Evolutionary conservation across 176 grass and related monocot genomes (phyloP).

Genomic region (Musa schizocarpa): DNA sequence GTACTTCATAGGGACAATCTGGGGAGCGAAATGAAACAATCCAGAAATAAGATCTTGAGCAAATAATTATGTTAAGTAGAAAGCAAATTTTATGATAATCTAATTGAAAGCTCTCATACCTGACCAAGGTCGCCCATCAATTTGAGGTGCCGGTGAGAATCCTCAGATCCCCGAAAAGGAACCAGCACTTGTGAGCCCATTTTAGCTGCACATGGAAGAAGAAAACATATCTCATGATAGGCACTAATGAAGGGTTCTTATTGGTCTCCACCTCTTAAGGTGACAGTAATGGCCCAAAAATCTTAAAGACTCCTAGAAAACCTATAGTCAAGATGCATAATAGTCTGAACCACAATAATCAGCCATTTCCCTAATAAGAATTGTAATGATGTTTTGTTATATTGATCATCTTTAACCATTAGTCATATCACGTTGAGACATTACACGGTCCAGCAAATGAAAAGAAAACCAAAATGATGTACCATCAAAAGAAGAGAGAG

Average conservation of each 20-base stretch:
- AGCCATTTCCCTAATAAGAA: too few relatives aligned
- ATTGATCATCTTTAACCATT: too few relatives aligned
- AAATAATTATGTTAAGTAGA: background rate
- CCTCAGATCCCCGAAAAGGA: slow-evolving; percentile 87
- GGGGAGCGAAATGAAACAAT: slow-evolving; percentile 22
- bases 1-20: slow-evolving; percentile 96
- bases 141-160: slow-evolving; percentile 84
- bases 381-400: too few relatives aligned
- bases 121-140: slow-evolving; percentile 95
- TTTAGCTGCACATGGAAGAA: slow-evolving; percentile 58
- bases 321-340: too few relatives aligned
- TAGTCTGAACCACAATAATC: too few relatives aligned
- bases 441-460: too few relatives aligned
- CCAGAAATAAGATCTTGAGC: background rate
- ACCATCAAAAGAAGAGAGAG: background rate
- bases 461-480: background rate
- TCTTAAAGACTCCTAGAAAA: background rate
- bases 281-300: too few relatives aligned
- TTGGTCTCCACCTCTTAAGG: background rate
- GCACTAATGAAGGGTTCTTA: background rate
- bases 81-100: background rate
- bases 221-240: background rate
- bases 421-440: too few relatives aligned
- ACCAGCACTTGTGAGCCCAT: slow-evolving; percentile 96
- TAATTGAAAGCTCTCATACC: slow-evolving; percentile 24